phyloP scores from a whole-genome alignment of 2,329 filamentous ascomycete genomes.

The Colletotrichum filicis region DNA sequence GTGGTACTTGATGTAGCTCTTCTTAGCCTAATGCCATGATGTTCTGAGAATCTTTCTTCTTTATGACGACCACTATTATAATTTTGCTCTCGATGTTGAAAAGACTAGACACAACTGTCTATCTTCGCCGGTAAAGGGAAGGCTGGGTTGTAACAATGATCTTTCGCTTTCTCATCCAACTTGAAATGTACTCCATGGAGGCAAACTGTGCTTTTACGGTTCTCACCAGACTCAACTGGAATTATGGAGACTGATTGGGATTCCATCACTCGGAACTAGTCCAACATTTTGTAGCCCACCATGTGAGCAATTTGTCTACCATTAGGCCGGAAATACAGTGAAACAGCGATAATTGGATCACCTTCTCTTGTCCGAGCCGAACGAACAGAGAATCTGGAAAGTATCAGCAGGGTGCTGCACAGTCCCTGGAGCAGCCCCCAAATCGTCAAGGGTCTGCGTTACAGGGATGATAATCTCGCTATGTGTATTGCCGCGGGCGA shows the following conservation, averaged over 20 bases:
- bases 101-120: too few species aligned
- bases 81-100: too few species aligned
- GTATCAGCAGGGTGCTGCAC: not conserved
- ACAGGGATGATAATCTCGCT: not conserved
- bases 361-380: not conserved
- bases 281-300: not conserved
- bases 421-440: not conserved
- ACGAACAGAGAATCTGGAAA: not conserved
- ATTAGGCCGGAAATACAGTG: not conserved
- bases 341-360: not conserved
- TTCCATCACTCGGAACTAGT: not conserved
- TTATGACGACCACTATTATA: too few species aligned
- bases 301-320: not conserved
- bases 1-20: too few species aligned
- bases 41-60: too few species aligned
- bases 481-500: not conserved
- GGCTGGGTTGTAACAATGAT: too few species aligned
- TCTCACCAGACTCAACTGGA: too few species aligned
- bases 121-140: too few species aligned
- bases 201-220: too few species aligned
- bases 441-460: not conserved
- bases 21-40: too few species aligned
- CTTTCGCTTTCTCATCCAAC: too few species aligned
- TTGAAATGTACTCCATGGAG: too few species aligned
- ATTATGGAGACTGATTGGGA: not conserved